A percentile compares a stretch with the other conserved stretches of the same genome.
phyloP scores from a whole-genome alignment of 768 basidiomycete genomes.

The Coprinellus aureogranulatus region DNA sequence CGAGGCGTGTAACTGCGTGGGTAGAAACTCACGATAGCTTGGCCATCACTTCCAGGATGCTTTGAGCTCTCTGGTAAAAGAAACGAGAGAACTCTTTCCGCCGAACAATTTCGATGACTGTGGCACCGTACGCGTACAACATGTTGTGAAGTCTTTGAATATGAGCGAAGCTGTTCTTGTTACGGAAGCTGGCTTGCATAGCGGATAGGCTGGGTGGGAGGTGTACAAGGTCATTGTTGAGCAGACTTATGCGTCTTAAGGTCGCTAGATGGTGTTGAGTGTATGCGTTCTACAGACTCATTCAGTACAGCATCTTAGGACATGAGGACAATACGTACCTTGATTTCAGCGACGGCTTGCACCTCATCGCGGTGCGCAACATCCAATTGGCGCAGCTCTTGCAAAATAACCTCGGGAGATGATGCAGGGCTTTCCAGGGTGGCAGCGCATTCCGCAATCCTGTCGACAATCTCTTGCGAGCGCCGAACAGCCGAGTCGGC shows the following conservation, averaged over 20 bases:
- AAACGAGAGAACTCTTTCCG: conserved; percentile 89
- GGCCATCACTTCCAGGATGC: conserved; percentile 82
- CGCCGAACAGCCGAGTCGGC: conserved; percentile 53
- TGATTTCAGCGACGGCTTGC: conserved; percentile 51
- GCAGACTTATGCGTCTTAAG: conserved; percentile 70
- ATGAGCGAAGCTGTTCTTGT: conserved; percentile 84
- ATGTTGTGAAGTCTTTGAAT: conserved; percentile 85
- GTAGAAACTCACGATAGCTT: conserved; percentile 67
- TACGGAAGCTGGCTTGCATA: conserved; percentile 72
- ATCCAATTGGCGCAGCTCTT: conserved; percentile 68
- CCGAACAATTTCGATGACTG: conserved; percentile 86
- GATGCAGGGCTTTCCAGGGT: conserved; percentile 44
- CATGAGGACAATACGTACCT: conserved; percentile 41
- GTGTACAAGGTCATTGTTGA: conserved; percentile 80
- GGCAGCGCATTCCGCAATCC: conserved; percentile 48
- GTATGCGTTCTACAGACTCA: conserved; percentile 58
- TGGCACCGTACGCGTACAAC: conserved; percentile 89
- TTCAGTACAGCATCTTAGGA: conserved; percentile 20
- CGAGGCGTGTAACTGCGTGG: conserved; percentile 1
- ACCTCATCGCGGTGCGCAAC: conserved; percentile 60
- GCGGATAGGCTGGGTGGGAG: conserved; percentile 62
- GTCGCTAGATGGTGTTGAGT: conserved; percentile 64
- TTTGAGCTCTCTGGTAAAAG: conserved; percentile 77
- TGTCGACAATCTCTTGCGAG: conserved; percentile 59
- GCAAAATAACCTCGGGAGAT: conserved; percentile 1